Percentiles rank a stretch among this genome's conserved stretches.
These are phyloP conservation scores for Porodaedalea pini DNA, from an alignment of 1,284 basidiomycete genomes.

Conservation along the genomic window DNA sequence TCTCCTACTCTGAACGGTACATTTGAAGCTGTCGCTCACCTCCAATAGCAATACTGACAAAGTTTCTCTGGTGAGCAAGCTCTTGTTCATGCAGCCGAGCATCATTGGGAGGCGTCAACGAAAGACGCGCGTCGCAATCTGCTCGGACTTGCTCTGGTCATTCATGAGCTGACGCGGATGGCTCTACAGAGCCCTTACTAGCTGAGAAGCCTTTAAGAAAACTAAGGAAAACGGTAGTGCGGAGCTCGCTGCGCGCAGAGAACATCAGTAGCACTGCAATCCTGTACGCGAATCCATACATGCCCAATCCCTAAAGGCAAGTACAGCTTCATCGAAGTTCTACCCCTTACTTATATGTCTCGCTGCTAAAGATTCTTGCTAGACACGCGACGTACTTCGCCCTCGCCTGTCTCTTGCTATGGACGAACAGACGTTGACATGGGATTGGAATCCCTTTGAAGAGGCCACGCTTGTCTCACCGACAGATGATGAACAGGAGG, in stretches of 20 bases:
- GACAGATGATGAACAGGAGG: constrained; percentile 5
- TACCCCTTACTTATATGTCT: background rate
- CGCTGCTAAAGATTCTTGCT: background rate
- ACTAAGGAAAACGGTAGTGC: background rate
- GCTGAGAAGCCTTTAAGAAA: background rate
- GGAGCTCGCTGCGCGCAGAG: background rate
- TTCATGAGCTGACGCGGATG: too few relatives aligned
- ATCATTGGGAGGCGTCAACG: too few relatives aligned
- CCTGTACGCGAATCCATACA: constrained; percentile 7
- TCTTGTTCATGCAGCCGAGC: too few relatives aligned
- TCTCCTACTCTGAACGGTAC: too few relatives aligned
- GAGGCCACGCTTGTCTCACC: constrained; percentile 1
- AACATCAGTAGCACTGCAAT: background rate
- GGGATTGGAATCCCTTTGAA: constrained; percentile 20
- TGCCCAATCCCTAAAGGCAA: constrained; percentile 7
- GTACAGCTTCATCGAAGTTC: background rate
- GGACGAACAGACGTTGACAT: constrained; percentile 4
- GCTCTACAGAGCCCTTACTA: too few relatives aligned
- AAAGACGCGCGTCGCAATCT: too few relatives aligned
- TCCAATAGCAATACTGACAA: too few relatives aligned
- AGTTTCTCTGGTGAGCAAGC: too few relatives aligned
- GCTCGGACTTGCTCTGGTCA: too few relatives aligned
- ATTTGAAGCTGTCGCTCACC: too few relatives aligned
- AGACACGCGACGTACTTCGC: background rate
- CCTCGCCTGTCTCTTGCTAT: background rate